Evolutionary conservation across 352 stramenopile species (phyloP), one percentile per base, ranked within the genome.

Genomic region (Pythium monospermum): DNA sequence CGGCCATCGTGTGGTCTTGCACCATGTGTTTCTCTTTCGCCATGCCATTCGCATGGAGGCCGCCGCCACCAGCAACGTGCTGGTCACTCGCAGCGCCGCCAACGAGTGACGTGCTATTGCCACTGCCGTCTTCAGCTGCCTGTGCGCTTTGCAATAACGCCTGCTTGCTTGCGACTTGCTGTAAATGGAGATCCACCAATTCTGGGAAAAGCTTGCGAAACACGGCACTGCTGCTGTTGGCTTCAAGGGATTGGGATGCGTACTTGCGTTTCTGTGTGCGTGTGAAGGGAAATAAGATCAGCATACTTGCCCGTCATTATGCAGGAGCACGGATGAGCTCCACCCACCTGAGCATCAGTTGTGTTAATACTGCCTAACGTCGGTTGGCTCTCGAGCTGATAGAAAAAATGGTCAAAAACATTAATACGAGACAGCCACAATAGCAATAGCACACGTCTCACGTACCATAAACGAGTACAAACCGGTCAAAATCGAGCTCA

Each of bases 381-480:
- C 22, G 87, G 68, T 51, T 90, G 79, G 50, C 68, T 87, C 60
- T 90, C 79, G 19, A 90, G 37, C 78, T 87, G 37, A 12, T 33
- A 31, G 8, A 15, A 31, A 21, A 36, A 11, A 35, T 7, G 22
- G 18, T 13, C 19, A n/a, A n/a, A n/a, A n/a, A n/a, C n/a, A n/a
- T n/a, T n/a, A n/a, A n/a, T n/a, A n/a, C n/a, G n/a, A n/a, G n/a
- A n/a, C n/a, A n/a, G n/a, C n/a, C n/a, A n/a, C n/a, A n/a, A n/a
- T n/a, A n/a, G n/a, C n/a, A n/a, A n/a, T n/a, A n/a, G n/a, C n/a
- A n/a, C n/a, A n/a, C n/a, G n/a, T n/a, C 8, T 15, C 13, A 61
- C 66, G 25, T 31, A 90, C 78, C 88, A 97, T 97, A 65, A 98
- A 98, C 4, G 89, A 98, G 59, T 97, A 96, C 13, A 98, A 67